Evolutionary conservation across 805 yeast genomes (phyloP).

Genomic region (Saccharomyces kudriavzevii): DNA sequence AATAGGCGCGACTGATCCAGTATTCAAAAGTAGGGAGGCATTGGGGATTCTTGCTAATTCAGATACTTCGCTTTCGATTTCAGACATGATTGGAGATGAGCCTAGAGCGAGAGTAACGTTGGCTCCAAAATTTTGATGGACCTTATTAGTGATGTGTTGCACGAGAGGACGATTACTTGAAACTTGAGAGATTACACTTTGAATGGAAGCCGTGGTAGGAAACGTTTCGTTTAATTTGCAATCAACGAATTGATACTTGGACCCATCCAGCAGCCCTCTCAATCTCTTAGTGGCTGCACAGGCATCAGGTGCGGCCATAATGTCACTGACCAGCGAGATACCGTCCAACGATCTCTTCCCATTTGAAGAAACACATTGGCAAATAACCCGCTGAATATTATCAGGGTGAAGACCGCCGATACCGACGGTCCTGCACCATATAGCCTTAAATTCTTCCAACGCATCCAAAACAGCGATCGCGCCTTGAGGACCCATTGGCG

Average conservation of each 20-base stretch:
- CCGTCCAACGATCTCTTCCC: constrained; percentile 55
- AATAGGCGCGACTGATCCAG: constrained; percentile 60
- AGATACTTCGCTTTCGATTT: constrained; percentile 53
- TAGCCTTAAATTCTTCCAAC: constrained; percentile 31
- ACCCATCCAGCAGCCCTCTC: constrained; percentile 18
- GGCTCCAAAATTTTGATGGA: constrained; percentile 84
- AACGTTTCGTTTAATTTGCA: not conserved
- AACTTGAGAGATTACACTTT: constrained; percentile 20
- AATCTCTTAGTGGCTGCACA: constrained; percentile 40
- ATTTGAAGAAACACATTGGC: constrained; percentile 37
- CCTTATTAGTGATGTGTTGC: constrained; percentile 82
- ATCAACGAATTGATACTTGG: constrained; percentile 11
- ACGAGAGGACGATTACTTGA: constrained; percentile 46
- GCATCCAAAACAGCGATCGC: constrained; percentile 45
- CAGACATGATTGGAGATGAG: constrained; percentile 86
- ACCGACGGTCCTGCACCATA: constrained; percentile 53
- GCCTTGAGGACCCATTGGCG: constrained; percentile 66
- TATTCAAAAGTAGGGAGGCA: constrained; percentile 55
- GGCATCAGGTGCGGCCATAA: constrained; percentile 59
- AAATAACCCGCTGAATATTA: constrained; percentile 53
- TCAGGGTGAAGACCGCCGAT: constrained; percentile 70
- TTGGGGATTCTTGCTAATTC: constrained; percentile 54
- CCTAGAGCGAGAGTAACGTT: constrained; percentile 78
- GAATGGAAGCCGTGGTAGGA: constrained; percentile 2
- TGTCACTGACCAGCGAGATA: constrained; percentile 82